Evolutionary conservation across 768 basidiomycete species (phyloP).

Genomic region (Russula olivacea): DNA sequence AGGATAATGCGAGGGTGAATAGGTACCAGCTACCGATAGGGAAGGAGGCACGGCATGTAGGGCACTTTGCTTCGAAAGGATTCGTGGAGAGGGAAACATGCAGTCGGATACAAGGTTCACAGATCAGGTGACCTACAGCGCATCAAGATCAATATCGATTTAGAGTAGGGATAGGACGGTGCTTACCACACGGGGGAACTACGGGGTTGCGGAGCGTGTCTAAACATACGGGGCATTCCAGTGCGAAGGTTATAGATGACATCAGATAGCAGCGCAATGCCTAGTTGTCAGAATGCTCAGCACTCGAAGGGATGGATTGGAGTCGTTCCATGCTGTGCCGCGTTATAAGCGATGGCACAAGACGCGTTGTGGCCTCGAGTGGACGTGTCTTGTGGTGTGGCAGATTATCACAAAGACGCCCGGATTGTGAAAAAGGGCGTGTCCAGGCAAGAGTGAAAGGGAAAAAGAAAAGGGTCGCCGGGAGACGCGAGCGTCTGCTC

Average conservation of each 20-base stretch:
- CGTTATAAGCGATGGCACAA: not conserved
- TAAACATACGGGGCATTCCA: constrained; percentile 21
- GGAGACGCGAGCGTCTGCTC: not conserved
- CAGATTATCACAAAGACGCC: constrained; percentile 11
- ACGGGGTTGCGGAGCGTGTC: constrained; percentile 15
- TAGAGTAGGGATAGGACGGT: too few relatives aligned
- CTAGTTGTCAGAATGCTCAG: not conserved
- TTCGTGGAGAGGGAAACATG: constrained; percentile 4
- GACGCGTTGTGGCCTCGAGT: not conserved
- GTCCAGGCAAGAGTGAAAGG: not conserved
- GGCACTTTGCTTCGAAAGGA: constrained; percentile 13
- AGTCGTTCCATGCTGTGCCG: too few relatives aligned
- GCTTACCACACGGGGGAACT: constrained; percentile 21
- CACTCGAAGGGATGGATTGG: not conserved
- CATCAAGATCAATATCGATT: not conserved
- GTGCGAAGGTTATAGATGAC: not conserved
- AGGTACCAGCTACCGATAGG: constrained; percentile 5
- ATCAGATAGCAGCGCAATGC: not conserved
- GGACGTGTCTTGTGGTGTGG: not conserved
- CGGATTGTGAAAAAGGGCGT: not conserved
- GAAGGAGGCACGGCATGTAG: constrained; percentile 19
- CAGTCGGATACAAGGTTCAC: constrained; percentile 1
- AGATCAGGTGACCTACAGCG: constrained; percentile 21
- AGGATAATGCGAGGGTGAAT: not conserved
- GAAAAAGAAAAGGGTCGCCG: not conserved